Percentiles rank a stretch among this genome's conserved stretches.
phyloP scores from a whole-genome alignment of 192 early-diverging fungal species.

The Backusella australiensis region DNA sequence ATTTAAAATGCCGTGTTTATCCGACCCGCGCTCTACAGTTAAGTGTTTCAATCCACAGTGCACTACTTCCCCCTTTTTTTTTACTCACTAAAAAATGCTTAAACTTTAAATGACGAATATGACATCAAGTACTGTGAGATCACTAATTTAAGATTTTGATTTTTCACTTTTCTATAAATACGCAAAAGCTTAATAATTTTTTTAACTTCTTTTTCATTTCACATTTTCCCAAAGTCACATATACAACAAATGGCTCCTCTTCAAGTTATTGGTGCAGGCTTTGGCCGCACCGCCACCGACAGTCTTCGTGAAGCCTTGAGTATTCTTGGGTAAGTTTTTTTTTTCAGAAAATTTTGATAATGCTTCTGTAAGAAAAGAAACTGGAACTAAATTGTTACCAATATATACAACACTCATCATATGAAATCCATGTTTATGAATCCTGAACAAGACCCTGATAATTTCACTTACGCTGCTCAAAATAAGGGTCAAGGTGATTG shows the following conservation, averaged over 20 bases:
- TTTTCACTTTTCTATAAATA: too few relatives aligned
- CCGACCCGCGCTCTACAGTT: not conserved
- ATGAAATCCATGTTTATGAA: not conserved
- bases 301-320: conserved; percentile 18
- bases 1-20: not conserved
- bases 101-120: not conserved
- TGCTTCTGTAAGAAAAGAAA: not conserved
- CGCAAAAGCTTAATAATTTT: too few relatives aligned
- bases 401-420: conserved; percentile 1
- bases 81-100: not conserved
- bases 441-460: not conserved
- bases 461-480: not conserved
- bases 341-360: too few relatives aligned
- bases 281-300: conserved; percentile 26
- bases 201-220: too few relatives aligned
- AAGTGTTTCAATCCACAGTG: too few relatives aligned
- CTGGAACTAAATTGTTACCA: not conserved
- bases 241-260: not conserved
- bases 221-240: too few relatives aligned
- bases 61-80: too few relatives aligned
- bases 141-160: too few relatives aligned
- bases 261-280: conserved; percentile 18
- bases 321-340: conserved; percentile 11
- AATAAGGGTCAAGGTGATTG: conserved; percentile 6
- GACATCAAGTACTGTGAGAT: too few relatives aligned